Percentiles rank a stretch among this genome's conserved stretches.
Conservation (phyloP, 495 filamentous ascomycete genomes). For the Lasiosphaeria miniovina region DNA sequence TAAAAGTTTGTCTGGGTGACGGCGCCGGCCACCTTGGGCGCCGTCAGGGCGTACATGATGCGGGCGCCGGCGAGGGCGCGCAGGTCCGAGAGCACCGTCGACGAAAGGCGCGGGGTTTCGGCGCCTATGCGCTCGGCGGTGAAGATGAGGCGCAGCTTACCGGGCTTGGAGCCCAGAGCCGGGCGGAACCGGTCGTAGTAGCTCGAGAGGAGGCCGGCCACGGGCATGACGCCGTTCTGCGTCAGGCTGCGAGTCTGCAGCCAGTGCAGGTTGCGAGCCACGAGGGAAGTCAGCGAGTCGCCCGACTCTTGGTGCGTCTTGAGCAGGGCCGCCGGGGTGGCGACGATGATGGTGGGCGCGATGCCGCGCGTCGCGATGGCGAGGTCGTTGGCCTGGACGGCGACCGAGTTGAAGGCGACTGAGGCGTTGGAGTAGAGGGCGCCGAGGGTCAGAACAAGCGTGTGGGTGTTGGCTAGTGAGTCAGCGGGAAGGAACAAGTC, state of each 20-base stretch:
- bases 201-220: conserved; percentile 57
- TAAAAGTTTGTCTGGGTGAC: conserved; percentile 79
- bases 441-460: conserved; percentile 74
- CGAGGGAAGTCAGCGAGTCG: conserved; percentile 40
- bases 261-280: conserved; percentile 57
- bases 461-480: conserved; percentile 72
- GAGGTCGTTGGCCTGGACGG: conserved; percentile 66
- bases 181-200: conserved; percentile 60
- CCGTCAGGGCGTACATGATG: conserved; percentile 81
- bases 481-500: conserved; percentile 91
- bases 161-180: conserved; percentile 59
- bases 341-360: conserved; percentile 78
- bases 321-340: conserved; percentile 68
- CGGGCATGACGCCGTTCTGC: conserved; percentile 68
- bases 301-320: conserved; percentile 57
- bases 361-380: conserved; percentile 66
- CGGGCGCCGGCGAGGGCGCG: conserved; percentile 76
- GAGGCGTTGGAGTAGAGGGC: conserved; percentile 82
- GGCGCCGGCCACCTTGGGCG: conserved; percentile 78
- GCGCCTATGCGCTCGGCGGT: conserved; percentile 57
- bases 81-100: conserved; percentile 70
- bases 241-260: conserved; percentile 65
- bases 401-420: conserved; percentile 84
- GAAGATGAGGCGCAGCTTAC: conserved; percentile 73
- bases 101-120: conserved; percentile 54